Conservation (phyloP, 305 asterid species). For the Rubia balearica region DNA sequence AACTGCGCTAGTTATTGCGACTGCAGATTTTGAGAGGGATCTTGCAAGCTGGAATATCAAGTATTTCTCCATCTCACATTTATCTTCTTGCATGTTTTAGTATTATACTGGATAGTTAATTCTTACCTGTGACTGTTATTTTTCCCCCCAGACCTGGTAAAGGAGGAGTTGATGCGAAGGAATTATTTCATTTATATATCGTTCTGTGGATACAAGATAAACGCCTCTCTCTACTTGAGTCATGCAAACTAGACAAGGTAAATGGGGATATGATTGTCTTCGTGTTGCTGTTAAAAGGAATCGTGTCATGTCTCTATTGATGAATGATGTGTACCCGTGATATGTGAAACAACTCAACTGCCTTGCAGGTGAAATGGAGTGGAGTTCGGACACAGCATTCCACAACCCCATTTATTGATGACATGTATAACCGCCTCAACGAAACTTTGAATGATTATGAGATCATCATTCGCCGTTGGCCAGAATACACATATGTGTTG, state of each 20-base stretch:
- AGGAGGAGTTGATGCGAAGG: constrained; percentile 54
- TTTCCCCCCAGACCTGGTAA: constrained; percentile 34
- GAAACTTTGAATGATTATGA: constrained; percentile 41
- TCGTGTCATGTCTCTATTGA: neutral
- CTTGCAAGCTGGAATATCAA: constrained; percentile 47
- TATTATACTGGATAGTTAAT: neutral
- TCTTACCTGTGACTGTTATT: constrained; percentile 4
- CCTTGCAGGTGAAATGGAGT: constrained; percentile 44
- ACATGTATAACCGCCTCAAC: constrained; percentile 44
- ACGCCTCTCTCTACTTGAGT: constrained; percentile 39
- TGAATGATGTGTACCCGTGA: neutral
- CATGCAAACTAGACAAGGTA: constrained; percentile 52
- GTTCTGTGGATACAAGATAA: constrained; percentile 49
- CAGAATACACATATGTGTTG: constrained; percentile 41
- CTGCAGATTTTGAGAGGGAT: constrained; percentile 51
- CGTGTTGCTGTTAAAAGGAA: neutral
- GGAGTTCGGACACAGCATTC: constrained; percentile 48
- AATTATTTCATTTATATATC: constrained; percentile 46
- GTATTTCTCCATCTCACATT: constrained; percentile 19
- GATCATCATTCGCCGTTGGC: constrained; percentile 51
- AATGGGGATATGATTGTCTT: neutral
- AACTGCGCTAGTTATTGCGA: constrained; percentile 44
- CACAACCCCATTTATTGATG: constrained; percentile 48
- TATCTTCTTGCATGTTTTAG: constrained; percentile 8
- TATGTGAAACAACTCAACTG: neutral